These are phyloP conservation scores for Otatea glauca DNA, from an alignment of 176 grass and related monocot genomes.

Conservation along the genomic window DNA sequence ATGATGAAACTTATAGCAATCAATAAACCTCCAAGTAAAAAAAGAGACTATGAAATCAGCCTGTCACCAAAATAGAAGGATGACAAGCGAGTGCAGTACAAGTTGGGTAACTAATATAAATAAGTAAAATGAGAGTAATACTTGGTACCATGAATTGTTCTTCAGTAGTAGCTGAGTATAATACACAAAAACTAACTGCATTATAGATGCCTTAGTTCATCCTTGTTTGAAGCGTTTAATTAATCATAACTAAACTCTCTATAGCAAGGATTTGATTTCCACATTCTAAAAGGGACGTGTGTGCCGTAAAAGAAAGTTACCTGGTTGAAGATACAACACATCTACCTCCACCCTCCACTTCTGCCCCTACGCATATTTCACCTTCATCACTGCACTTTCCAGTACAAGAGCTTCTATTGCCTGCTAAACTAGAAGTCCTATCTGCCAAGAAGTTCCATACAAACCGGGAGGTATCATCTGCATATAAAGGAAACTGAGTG, in stretches of 20 bases:
- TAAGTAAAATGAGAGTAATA: conserved; percentile 2
- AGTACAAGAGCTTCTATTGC: conserved; percentile 63
- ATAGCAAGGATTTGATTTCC: neutral
- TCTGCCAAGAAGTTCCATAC: conserved; percentile 93
- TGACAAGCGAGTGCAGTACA: neutral
- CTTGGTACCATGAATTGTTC: neutral
- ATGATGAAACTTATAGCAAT: conserved; percentile 21
- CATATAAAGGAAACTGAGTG: conserved; percentile 62
- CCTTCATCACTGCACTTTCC: conserved; percentile 60
- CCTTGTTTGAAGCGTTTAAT: neutral
- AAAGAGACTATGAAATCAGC: neutral
- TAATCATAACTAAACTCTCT: neutral
- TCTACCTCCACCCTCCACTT: conserved; percentile 76
- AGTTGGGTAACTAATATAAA: conserved; percentile 5
- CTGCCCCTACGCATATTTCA: conserved; percentile 73
- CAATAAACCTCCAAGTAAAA: conserved; percentile 24
- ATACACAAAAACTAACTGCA: conserved; percentile 16
- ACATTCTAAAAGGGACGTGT: neutral
- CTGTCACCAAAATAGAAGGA: neutral
- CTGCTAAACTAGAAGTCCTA: conserved; percentile 49
- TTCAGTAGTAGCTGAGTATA: neutral
- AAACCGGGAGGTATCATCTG: conserved; percentile 92
- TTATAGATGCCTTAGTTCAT: neutral
- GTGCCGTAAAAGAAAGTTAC: conserved; percentile 37
- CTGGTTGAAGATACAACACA: conserved; percentile 89